Conservation (phyloP, 208 protist species). For the Leishmania gerbilli region DNA sequence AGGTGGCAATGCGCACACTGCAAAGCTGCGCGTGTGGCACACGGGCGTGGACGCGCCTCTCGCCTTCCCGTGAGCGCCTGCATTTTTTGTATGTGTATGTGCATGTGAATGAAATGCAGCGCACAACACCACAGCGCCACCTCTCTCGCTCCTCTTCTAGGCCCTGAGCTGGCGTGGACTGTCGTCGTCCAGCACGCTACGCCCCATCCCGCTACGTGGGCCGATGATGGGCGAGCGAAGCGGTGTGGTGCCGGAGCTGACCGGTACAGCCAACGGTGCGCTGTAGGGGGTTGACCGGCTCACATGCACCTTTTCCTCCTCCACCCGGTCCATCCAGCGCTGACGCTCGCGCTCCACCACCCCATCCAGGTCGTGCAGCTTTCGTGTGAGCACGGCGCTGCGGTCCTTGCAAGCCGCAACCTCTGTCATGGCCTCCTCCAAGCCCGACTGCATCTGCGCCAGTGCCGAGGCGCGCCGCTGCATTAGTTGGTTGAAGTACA, state of each 20-base stretch:
- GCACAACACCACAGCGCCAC: not conserved
- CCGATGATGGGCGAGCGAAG: slow-evolving; percentile 15
- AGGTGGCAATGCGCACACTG: not conserved
- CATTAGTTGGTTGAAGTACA: slow-evolving; percentile 85
- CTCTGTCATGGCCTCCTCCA: slow-evolving; percentile 68
- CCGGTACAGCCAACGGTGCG: slow-evolving; percentile 9
- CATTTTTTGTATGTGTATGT: not conserved
- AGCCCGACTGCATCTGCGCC: slow-evolving; percentile 48
- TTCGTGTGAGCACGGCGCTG: slow-evolving; percentile 51
- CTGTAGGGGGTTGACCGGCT: slow-evolving; percentile 33
- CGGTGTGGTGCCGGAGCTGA: slow-evolving; percentile 28
- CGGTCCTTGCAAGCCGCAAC: slow-evolving; percentile 71
- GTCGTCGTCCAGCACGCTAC: slow-evolving; percentile 20
- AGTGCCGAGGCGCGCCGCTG: slow-evolving; percentile 66
- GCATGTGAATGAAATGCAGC: too few species aligned
- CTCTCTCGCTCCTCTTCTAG: slow-evolving; percentile 4
- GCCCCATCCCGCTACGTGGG: slow-evolving; percentile 12
- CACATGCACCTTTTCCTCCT: slow-evolving; percentile 71
- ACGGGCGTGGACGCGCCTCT: not conserved
- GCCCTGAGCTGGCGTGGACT: slow-evolving; percentile 17
- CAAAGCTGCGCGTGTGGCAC: not conserved
- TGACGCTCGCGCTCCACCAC: slow-evolving; percentile 65
- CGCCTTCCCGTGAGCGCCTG: not conserved
- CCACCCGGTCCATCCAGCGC: slow-evolving; percentile 64
- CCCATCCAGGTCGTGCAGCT: slow-evolving; percentile 70